Conservation (phyloP, 2,329 filamentous ascomycete species). For the Nemania sp. region DNA sequence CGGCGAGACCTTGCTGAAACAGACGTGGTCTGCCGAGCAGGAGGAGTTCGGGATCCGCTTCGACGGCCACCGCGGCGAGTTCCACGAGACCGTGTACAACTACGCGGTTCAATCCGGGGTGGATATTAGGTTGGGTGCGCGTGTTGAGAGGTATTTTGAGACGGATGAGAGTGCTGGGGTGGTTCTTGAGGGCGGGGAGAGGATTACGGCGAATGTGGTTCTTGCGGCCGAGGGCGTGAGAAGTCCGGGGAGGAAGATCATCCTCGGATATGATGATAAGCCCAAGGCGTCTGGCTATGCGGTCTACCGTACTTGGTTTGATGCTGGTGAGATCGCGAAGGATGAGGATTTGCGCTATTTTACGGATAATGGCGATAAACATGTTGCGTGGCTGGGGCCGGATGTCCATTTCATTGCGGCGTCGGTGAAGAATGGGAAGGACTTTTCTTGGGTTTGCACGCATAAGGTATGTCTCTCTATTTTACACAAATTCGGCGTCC, state of each 20-base stretch:
- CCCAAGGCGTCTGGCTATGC: conserved; percentile 49
- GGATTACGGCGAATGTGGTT: conserved; percentile 45
- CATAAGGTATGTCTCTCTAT: conserved; percentile 43
- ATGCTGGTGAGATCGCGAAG: conserved; percentile 48
- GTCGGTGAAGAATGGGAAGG: conserved; percentile 54
- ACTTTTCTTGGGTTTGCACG: conserved; percentile 59
- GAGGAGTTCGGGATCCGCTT: conserved; percentile 50
- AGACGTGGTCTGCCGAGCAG: conserved; percentile 45
- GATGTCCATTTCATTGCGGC: conserved; percentile 57
- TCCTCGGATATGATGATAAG: conserved; percentile 48
- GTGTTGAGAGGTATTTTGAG: conserved; percentile 53
- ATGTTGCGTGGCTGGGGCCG: conserved; percentile 56
- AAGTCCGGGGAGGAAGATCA: conserved; percentile 50
- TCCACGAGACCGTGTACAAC: conserved; percentile 55
- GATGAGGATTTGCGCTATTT: conserved; percentile 49
- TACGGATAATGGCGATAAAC: conserved; percentile 53
- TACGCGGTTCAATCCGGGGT: conserved; percentile 56
- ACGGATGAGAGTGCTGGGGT: conserved; percentile 32
- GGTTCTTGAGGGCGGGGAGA: conserved; percentile 31
- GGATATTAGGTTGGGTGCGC: conserved; percentile 49
- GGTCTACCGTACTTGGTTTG: conserved; percentile 51
- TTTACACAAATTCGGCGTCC: neutral
- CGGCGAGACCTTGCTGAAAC: conserved; percentile 55
- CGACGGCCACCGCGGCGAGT: conserved; percentile 57
- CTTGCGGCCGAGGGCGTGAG: conserved; percentile 53